Evolutionary conservation across 257 asterid genomes (phyloP).

Genomic region (Parsonsia alboflavescens): DNA sequence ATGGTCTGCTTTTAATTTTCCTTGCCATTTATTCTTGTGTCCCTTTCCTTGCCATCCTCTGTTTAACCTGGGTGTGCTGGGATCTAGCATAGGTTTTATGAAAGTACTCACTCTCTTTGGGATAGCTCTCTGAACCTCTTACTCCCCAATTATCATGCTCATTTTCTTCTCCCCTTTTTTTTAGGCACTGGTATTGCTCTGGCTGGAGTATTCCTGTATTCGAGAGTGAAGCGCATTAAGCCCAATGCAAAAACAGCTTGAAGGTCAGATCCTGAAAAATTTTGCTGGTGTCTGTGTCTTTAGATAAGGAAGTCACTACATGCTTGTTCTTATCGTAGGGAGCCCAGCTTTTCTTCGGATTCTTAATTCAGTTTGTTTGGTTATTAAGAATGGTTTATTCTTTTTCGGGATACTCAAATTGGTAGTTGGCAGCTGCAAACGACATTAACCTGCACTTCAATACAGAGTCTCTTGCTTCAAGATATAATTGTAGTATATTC

Average conservation of each 20-base stretch:
- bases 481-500: background rate
- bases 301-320: conserved; percentile 20
- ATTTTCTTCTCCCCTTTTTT: background rate
- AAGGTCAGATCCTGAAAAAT: conserved; percentile 20
- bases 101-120: background rate
- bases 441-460: background rate
- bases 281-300: conserved; percentile 31
- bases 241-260: conserved; percentile 59
- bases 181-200: conserved; percentile 88
- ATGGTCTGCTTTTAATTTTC: background rate
- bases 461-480: background rate
- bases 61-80: no score
- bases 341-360: background rate
- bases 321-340: conserved; percentile 1
- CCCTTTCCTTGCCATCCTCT: no score
- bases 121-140: background rate
- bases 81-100: background rate
- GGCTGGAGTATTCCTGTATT: conserved; percentile 85
- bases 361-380: background rate
- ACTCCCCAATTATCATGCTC: background rate
- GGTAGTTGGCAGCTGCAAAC: background rate
- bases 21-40: no score
- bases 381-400: background rate
- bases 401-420: background rate
- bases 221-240: conserved; percentile 71